phyloP scores from a whole-genome alignment of 2,329 filamentous ascomycete species.

The Hortaea sp. region DNA sequence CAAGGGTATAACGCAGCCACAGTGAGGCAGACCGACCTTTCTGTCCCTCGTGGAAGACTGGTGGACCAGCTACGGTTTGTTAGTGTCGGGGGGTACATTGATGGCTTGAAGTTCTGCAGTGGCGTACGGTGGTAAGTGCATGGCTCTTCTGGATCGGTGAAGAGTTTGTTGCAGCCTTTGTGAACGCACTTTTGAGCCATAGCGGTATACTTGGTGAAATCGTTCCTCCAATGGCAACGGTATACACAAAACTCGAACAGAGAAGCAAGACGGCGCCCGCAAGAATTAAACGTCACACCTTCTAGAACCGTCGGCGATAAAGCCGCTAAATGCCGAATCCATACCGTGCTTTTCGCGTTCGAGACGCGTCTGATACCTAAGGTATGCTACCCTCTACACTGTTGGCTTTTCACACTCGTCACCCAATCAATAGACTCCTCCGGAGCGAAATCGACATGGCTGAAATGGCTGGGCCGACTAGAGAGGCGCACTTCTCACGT shows the following conservation, averaged over 20 bases:
- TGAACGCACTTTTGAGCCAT: slow-evolving; percentile 88
- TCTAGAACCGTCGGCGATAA: too few species aligned
- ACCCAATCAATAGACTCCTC: too few species aligned
- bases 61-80: slow-evolving; percentile 28
- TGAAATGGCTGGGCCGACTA: neutral
- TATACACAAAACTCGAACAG: too few species aligned
- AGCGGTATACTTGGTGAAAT: neutral
- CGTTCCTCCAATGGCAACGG: too few species aligned
- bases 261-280: too few species aligned
- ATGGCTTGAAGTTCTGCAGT: neutral
- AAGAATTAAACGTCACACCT: too few species aligned
- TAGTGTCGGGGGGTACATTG: slow-evolving; percentile 1
- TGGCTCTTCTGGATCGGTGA: slow-evolving; percentile 68
- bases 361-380: too few species aligned
- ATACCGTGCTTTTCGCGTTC: too few species aligned
- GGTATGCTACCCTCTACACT: too few species aligned
- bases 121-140: slow-evolving; percentile 72
- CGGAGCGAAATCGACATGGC: too few species aligned
- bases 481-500: neutral
- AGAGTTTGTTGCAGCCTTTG: slow-evolving; percentile 87
- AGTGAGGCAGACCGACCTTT: slow-evolving; percentile 58
- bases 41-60: slow-evolving; percentile 94
- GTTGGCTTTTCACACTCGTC: too few species aligned
- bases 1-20: neutral
- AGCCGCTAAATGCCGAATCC: too few species aligned